Percentiles rank a stretch among this genome's conserved stretches.
These are phyloP conservation scores for Monosporascus ibericus DNA, from an alignment of 2,329 filamentous ascomycete genomes.

Conservation along the genomic window DNA sequence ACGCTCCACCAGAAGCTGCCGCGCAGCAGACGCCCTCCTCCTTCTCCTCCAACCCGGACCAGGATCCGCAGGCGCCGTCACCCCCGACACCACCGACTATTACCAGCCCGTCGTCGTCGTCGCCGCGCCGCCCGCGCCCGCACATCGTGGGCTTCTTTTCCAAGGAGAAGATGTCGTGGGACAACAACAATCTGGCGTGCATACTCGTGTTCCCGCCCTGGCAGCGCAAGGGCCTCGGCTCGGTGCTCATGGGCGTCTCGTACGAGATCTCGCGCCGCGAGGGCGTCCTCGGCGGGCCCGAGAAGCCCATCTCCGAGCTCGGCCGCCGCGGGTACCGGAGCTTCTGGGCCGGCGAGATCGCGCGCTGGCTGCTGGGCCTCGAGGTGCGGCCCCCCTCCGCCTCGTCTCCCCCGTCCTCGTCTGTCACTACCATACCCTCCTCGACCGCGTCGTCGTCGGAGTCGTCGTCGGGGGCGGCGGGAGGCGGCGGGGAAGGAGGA, in stretches of 20 bases:
- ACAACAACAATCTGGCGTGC: slow-evolving; percentile 95
- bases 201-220: slow-evolving; percentile 95
- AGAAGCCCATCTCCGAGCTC: slow-evolving; percentile 85
- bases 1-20: slow-evolving; percentile 1
- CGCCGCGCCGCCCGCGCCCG: slow-evolving; percentile 18
- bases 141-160: slow-evolving; percentile 94
- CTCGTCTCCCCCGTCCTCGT: no score
- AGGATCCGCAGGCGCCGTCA: background rate
- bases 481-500: slow-evolving; percentile 3
- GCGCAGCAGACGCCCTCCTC: background rate
- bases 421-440: no score
- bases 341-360: slow-evolving; percentile 83
- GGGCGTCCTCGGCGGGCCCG: slow-evolving; percentile 79
- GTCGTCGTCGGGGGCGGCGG: background rate
- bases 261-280: slow-evolving; percentile 88
- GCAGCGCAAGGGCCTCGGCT: slow-evolving; percentile 83
- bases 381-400: slow-evolving; percentile 29
- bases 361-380: slow-evolving; percentile 55
- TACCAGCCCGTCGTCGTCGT: background rate
- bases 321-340: slow-evolving; percentile 76
- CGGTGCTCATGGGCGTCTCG: slow-evolving; percentile 83
- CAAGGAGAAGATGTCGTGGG: slow-evolving; percentile 98
- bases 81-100: background rate
- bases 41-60: background rate
- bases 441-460: background rate